Evolutionary conservation across 441 rosid genomes (phyloP).

Genomic region (Corymbia calophylla): DNA sequence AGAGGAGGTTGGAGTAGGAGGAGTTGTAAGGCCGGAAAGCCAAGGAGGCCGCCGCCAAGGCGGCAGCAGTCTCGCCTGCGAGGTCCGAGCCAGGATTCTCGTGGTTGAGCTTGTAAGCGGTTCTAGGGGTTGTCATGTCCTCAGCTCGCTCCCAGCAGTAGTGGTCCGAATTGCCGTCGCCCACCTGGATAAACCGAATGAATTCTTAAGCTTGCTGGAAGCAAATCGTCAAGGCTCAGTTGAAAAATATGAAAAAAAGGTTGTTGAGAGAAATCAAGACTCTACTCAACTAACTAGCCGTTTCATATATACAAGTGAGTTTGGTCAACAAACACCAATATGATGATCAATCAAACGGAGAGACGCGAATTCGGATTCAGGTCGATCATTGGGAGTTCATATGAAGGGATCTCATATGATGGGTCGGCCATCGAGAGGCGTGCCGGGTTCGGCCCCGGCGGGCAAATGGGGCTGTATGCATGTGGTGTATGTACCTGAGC

Average conservation of each 20-base stretch:
- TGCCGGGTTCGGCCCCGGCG: neutral
- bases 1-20: conserved; percentile 60
- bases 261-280: neutral
- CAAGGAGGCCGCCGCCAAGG: conserved; percentile 72
- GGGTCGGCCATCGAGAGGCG: neutral
- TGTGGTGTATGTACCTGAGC: conserved; percentile 32
- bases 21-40: conserved; percentile 81
- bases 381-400: neutral
- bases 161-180: conserved; percentile 84
- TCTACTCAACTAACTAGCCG: neutral
- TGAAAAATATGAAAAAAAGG: neutral
- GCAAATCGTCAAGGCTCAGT: neutral
- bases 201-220: neutral
- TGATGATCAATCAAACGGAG: neutral
- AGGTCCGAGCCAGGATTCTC: conserved; percentile 80
- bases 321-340: neutral
- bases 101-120: conserved; percentile 60
- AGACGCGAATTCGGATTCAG: neutral
- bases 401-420: neutral
- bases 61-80: conserved; percentile 88
- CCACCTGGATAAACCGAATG: conserved; percentile 35
- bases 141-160: conserved; percentile 86
- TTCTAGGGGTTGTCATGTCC: conserved; percentile 87
- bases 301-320: neutral
- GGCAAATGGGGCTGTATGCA: neutral